Percentiles rank a stretch among this genome's conserved stretches.
These are phyloP conservation scores for Microcyclosporella mali DNA, from an alignment of 2,329 filamentous ascomycete genomes.

Conservation along the genomic window DNA sequence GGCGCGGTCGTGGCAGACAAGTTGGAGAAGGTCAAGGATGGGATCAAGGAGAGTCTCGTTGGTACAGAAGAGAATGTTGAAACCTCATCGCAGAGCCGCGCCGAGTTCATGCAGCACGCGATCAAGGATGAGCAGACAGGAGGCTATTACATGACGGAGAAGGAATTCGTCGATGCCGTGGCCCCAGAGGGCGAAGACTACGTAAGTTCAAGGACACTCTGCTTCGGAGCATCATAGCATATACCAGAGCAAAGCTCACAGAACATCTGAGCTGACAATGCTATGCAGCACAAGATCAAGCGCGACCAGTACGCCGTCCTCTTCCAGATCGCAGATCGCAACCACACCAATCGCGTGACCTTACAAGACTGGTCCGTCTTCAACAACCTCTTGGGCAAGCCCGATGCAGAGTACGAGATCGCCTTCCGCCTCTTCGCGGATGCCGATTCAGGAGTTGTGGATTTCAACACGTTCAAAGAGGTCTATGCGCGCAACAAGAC, in stretches of 20 bases:
- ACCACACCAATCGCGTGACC: constrained; percentile 63
- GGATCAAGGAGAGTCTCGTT: constrained; percentile 48
- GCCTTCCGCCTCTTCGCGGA: constrained; percentile 94
- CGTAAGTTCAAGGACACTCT: constrained; percentile 44
- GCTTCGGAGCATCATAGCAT: constrained; percentile 79
- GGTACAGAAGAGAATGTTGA: constrained; percentile 51
- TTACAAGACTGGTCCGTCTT: constrained; percentile 87
- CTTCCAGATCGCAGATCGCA: constrained; percentile 83
- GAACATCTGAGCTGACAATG: constrained; percentile 9
- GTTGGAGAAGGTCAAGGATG: constrained; percentile 20
- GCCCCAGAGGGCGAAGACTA: constrained; percentile 84
- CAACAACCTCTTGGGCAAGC: constrained; percentile 86
- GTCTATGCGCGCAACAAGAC: constrained; percentile 86
- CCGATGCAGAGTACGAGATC: constrained; percentile 97
- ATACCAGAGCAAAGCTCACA: too few species aligned
- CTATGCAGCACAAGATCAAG: constrained; percentile 84
- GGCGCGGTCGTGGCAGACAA: too few species aligned
- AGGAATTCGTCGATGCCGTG: constrained; percentile 88
- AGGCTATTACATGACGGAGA: constrained; percentile 71
- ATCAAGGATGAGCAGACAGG: constrained; percentile 67
- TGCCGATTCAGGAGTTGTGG: constrained; percentile 74
- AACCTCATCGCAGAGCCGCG: constrained; percentile 67
- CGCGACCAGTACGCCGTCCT: constrained; percentile 92
- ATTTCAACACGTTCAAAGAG: constrained; percentile 80
- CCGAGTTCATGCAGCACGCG: constrained; percentile 71